These are phyloP conservation scores for Helenozyma rhizophorensis DNA, from an alignment of 805 yeast species.

Conservation along the genomic window DNA sequence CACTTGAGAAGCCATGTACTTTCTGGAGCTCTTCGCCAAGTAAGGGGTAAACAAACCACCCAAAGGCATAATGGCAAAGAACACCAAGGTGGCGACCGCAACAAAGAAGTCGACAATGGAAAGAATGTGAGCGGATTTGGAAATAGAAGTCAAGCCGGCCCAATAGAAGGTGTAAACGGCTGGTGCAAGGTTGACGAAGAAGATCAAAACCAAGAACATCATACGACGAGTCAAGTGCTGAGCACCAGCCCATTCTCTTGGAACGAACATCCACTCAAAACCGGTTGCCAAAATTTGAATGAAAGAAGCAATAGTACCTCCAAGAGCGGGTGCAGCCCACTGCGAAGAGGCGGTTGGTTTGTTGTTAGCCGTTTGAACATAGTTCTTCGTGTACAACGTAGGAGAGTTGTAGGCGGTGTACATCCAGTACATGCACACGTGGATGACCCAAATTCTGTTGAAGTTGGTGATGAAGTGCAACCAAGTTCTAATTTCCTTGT, in stretches of 20 bases:
- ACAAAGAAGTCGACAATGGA: slow-evolving; percentile 87
- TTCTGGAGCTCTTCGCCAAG: slow-evolving; percentile 80
- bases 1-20: slow-evolving; percentile 88
- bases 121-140: slow-evolving; percentile 71
- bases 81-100: slow-evolving; percentile 76
- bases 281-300: slow-evolving; percentile 85
- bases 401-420: slow-evolving; percentile 92
- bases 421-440: slow-evolving; percentile 89
- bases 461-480: slow-evolving; percentile 68
- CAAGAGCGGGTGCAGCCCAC: slow-evolving; percentile 92
- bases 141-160: slow-evolving; percentile 61
- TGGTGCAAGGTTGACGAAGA: slow-evolving; percentile 76
- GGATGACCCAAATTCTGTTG: slow-evolving; percentile 92
- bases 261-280: slow-evolving; percentile 93
- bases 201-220: slow-evolving; percentile 62
- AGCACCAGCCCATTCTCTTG: slow-evolving; percentile 99
- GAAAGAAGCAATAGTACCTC: slow-evolving; percentile 80
- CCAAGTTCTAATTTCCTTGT: slow-evolving; percentile 73
- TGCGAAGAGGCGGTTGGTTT: slow-evolving; percentile 85
- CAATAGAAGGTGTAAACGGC: slow-evolving; percentile 80
- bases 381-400: slow-evolving; percentile 81
- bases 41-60: slow-evolving; percentile 95
- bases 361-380: slow-evolving; percentile 76
- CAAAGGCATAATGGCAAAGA: slow-evolving; percentile 92
- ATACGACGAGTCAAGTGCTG: slow-evolving; percentile 91